Evolutionary conservation across 2,329 filamentous ascomycete species (phyloP).

Genomic region (Colletotrichum sp.): DNA sequence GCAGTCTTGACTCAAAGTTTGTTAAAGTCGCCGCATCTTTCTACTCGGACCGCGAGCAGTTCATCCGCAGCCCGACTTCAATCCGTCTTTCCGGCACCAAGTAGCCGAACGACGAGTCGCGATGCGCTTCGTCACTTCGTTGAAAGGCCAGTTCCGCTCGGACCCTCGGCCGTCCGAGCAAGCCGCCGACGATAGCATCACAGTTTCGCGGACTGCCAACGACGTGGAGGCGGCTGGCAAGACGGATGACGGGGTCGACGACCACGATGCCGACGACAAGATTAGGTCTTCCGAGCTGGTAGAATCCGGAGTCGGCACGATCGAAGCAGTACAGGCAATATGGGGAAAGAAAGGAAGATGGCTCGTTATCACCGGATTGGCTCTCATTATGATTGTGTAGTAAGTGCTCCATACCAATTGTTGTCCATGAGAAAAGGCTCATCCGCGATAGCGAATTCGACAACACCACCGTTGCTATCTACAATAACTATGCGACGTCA

Average conservation of each 20-base stretch:
- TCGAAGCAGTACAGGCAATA: background rate
- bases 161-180: background rate
- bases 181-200: background rate
- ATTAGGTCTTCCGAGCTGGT: background rate
- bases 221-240: background rate
- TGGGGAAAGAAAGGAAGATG: slow-evolving; percentile 4
- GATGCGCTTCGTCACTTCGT: background rate
- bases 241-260: background rate
- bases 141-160: background rate
- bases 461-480: slow-evolving; percentile 4
- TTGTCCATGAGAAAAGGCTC: background rate
- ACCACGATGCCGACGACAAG: background rate
- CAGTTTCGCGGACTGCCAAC: background rate
- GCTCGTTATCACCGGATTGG: slow-evolving; percentile 2
- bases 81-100: background rate
- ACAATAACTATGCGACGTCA: slow-evolving; percentile 8
- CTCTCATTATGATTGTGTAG: slow-evolving; percentile 7
- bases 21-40: background rate
- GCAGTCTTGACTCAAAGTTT: background rate
- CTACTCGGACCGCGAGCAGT: background rate
- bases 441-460: background rate
- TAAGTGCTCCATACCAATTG: background rate
- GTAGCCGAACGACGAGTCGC: background rate
- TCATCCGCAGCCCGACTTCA: background rate
- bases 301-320: background rate